These are phyloP conservation scores for Sporothrix dimorphospora DNA, from an alignment of 2,329 filamentous ascomycete species.

Conservation along the genomic window DNA sequence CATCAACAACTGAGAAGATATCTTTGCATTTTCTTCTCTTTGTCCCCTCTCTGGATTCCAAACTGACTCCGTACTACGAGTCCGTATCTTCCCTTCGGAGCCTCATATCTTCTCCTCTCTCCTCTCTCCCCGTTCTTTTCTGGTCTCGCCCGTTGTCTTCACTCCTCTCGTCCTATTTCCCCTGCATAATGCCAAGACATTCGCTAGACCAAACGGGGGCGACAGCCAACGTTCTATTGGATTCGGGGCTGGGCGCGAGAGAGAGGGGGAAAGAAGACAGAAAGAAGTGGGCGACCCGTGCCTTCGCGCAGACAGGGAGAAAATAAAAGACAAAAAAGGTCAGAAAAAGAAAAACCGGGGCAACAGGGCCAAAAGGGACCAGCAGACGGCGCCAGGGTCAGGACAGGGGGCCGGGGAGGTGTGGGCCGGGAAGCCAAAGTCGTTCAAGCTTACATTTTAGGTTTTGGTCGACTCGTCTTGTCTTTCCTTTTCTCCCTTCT, in stretches of 20 bases:
- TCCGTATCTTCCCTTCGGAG: neutral
- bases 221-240: neutral
- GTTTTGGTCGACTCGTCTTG: slow-evolving; percentile 4
- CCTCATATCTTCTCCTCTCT: neutral
- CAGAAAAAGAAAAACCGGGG: neutral
- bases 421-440: slow-evolving; percentile 14
- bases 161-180: neutral
- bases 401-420: neutral
- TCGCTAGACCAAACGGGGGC: neutral
- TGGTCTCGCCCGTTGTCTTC: neutral
- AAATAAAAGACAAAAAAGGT: neutral
- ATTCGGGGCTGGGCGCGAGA: neutral
- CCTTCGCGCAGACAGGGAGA: neutral
- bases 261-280: neutral
- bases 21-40: neutral
- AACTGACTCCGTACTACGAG: neutral
- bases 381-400: neutral
- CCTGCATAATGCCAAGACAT: slow-evolving; percentile 23
- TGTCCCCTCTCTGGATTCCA: neutral
- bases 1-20: neutral
- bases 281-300: neutral
- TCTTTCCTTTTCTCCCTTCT: neutral
- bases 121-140: neutral
- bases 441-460: slow-evolving; percentile 23
- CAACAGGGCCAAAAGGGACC: neutral